Base-by-base conservation (phyloP, 345 rosid genomes). In the Ceriops tagal region DNA sequence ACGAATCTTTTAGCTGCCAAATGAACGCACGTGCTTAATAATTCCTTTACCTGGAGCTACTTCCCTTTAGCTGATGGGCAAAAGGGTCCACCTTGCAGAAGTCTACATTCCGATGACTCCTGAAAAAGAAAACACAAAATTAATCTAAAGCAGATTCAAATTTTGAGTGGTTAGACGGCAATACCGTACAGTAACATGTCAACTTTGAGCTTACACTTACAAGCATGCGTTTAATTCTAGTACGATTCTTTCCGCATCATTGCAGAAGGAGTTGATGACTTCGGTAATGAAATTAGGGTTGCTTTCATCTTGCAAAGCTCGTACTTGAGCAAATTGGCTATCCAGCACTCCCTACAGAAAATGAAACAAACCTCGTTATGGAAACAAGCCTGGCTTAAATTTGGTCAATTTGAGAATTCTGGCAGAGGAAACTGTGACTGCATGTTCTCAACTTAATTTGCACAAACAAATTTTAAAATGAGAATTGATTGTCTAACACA, bases 251-350 rank as follows among this genome's bases (percentile, higher is more conserved):
- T 75, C 80, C 5, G 80, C 71, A 55, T 75, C 82, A n/a, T n/a
- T 63, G 73, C 82, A 75, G 62, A 81, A 81, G 53, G 78, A 53
- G 19, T 59, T 49, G 46, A 78, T 75, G 30, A 81, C 80, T 81
- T 78, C 80, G n/a, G 66, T 60, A 8, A 76, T 72, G 26, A 82
- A 82, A 4, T 68, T 58, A 9, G 85, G 82, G 65, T 76, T 73
- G 43, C 31, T 49, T 37, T 43, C 65, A 56, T 78, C 81, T 65
- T 73, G 77, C 62, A 78, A 43, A 64, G 72, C 76, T 64, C 68
- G 80, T 67, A 82, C 35, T 53, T 78, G 74, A 61, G 67, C 27
- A 53, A 78, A 76, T 26, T 82, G 79, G 24, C 55, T 49, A 22
- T 82, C 80, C 66, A 76, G 28, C 49, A 82, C 15, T 64, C 74